These are phyloP conservation scores for Pelargonium nanum DNA, from an alignment of 345 rosid species.

Conservation along the genomic window DNA sequence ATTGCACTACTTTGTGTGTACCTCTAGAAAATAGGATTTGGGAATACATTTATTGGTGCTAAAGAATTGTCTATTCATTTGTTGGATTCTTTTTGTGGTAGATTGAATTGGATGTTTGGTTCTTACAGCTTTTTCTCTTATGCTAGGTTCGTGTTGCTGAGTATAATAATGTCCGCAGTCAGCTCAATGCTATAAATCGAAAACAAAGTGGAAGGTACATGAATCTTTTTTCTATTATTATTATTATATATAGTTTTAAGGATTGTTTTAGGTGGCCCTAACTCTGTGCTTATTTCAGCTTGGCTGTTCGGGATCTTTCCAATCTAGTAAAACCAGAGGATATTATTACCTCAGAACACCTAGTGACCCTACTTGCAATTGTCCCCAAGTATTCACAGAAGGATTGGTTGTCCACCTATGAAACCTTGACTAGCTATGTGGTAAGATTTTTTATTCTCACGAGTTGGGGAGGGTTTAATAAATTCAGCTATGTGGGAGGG, in stretches of 20 bases:
- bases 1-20: not conserved
- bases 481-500: not conserved
- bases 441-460: slow-evolving; percentile 33
- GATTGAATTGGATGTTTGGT: slow-evolving; percentile 5
- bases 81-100: not conserved
- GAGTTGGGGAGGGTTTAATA: not conserved
- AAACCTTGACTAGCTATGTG: slow-evolving; percentile 84
- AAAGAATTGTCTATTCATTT: not conserved
- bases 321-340: slow-evolving; percentile 86
- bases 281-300: slow-evolving; percentile 42
- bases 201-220: slow-evolving; percentile 95
- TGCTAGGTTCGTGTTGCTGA: slow-evolving; percentile 90
- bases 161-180: slow-evolving; percentile 88
- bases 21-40: not conserved
- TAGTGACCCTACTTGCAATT: slow-evolving; percentile 73
- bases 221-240: not conserved
- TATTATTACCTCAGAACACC: slow-evolving; percentile 71
- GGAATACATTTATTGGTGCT: not conserved
- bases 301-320: slow-evolving; percentile 98
- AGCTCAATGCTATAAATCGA: slow-evolving; percentile 84
- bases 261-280: slow-evolving; percentile 8
- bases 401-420: slow-evolving; percentile 93
- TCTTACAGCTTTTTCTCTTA: slow-evolving; percentile 8
- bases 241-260: not conserved
- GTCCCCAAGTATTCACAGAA: slow-evolving; percentile 95